Percentiles rank a stretch among this genome's conserved stretches.
phyloP scores from a whole-genome alignment of 1,139 yeast species.

The Suhomyces bribrorum region DNA sequence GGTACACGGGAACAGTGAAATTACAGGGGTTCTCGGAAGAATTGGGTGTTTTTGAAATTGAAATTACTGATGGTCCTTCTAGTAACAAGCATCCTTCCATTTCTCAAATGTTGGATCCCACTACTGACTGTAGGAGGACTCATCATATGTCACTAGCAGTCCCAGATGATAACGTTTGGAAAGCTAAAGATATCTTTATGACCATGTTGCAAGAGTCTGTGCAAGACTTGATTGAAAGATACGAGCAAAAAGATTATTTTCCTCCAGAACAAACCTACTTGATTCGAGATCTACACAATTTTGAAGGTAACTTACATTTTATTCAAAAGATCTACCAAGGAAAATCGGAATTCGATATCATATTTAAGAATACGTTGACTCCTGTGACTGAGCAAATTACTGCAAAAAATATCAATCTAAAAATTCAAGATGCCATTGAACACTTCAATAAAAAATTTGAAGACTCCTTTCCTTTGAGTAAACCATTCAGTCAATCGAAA shows the following conservation, averaged over 20 bases:
- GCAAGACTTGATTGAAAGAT: constrained; percentile 42
- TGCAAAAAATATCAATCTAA: constrained; percentile 39
- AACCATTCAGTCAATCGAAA: constrained; percentile 52
- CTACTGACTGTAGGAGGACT: constrained; percentile 53
- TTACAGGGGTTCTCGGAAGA: constrained; percentile 58
- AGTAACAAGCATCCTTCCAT: constrained; percentile 44
- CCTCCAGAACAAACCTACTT: constrained; percentile 56
- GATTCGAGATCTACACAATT: constrained; percentile 59
- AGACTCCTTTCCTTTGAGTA: constrained; percentile 50
- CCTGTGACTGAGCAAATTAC: constrained; percentile 43
- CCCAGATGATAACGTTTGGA: constrained; percentile 78
- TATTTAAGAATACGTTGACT: constrained; percentile 53
- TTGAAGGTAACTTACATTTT: constrained; percentile 76
- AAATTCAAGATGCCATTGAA: constrained; percentile 37
- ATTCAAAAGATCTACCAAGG: constrained; percentile 77
- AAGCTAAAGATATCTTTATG: constrained; percentile 73
- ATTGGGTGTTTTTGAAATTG: constrained; percentile 55
- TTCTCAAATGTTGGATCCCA: constrained; percentile 31
- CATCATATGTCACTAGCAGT: constrained; percentile 70
- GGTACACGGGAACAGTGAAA: constrained; percentile 38
- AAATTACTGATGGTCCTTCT: constrained; percentile 49
- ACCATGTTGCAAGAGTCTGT: constrained; percentile 71
- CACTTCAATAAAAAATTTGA: constrained; percentile 59
- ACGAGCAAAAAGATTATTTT: constrained; percentile 30
- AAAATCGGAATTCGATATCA: constrained; percentile 72